Evolutionary conservation across 257 asterid genomes (phyloP), one percentile per base, ranked within the genome.

Genomic region (Leptodermis oblonga): DNA sequence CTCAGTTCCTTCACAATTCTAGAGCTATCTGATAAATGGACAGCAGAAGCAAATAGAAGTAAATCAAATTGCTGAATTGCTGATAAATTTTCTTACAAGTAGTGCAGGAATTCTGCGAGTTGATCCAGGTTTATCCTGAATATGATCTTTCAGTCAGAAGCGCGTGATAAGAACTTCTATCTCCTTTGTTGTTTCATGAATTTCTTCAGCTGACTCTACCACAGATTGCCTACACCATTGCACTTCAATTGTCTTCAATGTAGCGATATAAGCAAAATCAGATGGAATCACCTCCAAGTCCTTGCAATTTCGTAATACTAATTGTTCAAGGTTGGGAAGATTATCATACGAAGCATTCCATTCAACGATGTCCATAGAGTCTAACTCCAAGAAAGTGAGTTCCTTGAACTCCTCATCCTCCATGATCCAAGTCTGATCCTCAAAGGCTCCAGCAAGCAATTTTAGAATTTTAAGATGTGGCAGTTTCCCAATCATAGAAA

Each of bases 341-440:
- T n/a, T n/a, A n/a, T n/a, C n/a, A n/a, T n/a, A n/a, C n/a, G n/a
- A n/a, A n/a, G n/a, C n/a, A n/a, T n/a, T 15, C 70, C 70, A 65
- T 7, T 65, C 7, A 15, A 51, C 58, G 7, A 65, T 15, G 15
- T 65, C 45, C 42, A 65, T 7, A n/a, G 36, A 5, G 58, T 65
- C 58, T 4, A 65, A 18, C 42, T 65, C 45, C 45, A 60, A 60
- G 65, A n/a, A n/a, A n/a, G n/a, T 65, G 22, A 42, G 54, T 26
- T 64, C 69, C n/a, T 8, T 33, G 34, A 64, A 64, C 52, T 64
- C 39, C 33, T 41, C 54, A 22, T 41, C 69, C 4, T n/a, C 3
- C 69, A 64, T 64, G 10, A 13, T 15, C 69, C 69, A 64, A 12
- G 7, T 42, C 14, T 28, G n/a, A n/a, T n/a, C n/a, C n/a, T n/a